Evolutionary conservation across 2,329 filamentous ascomycete species (phyloP), one percentile per base, ranked within the genome.

Genomic region (Aspergillus luchuensis): DNA sequence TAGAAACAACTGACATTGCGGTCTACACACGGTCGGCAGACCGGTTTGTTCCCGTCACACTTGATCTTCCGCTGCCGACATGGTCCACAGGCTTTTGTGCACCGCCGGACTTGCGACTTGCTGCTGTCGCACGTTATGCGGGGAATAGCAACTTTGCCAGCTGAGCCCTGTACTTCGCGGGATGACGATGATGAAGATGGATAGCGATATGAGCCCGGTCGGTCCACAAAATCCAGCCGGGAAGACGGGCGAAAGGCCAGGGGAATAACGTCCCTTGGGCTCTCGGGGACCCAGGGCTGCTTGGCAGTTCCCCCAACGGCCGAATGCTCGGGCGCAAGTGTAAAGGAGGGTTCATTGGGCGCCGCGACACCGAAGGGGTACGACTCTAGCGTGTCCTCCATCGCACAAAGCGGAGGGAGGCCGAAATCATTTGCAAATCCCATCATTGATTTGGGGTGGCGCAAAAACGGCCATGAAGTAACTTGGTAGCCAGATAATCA

Each of bases 41-140:
- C 60, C 1, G 72, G 71, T 54, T 68, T 66, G 36, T 57, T 64
- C 8, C 71, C 73, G 25, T 75, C 73, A 33, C 74, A 76, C 61
- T 76, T 76, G 54, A 72, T 71, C 59, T 75, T 75, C 15, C 74
- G 71, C 49, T 68, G 67, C 17, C 73, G 69, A 59, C 74, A 76
- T 6, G 73, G 63, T 66, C 78, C 75, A 38, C 73, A 74, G 30
- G 76, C 74, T 4, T 71, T 68, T 0, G 68, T 66, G 8, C 72
- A 73, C 8, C 73, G 72, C 8, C 68, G 69, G 36, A 71, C 69
- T 30, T 66, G 66, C 2, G 59, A 55, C 0, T 61, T 58, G 0
- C 55, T 63, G 21, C 66, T 67, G n/a, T 62, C 36, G 2, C 62
- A 53, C 1, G 68, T 60, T 8, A 68, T 56, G 5, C 72, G 71